A percentile compares a stretch with the other conserved stretches of the same genome.
These are phyloP conservation scores for Eucalyptus cladocalyx DNA, from an alignment of 345 rosid genomes.

Conservation along the genomic window DNA sequence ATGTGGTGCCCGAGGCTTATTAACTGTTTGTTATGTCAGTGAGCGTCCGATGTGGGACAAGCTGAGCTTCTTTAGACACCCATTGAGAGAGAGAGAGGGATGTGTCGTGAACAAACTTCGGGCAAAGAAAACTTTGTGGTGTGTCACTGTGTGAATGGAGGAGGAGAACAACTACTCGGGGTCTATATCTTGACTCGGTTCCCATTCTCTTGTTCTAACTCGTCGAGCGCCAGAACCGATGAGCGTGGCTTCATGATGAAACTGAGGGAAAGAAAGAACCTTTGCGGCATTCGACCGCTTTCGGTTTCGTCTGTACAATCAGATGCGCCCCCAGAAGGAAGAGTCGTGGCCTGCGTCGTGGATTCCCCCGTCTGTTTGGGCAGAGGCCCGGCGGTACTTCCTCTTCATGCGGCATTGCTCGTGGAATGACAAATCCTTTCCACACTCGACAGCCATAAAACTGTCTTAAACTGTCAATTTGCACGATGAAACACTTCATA, in stretches of 20 bases:
- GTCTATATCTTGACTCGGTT: background rate
- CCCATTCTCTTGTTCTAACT: background rate
- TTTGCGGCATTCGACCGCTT: background rate
- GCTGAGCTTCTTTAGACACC: background rate
- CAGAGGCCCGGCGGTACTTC: background rate
- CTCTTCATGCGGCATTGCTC: rapidly evolving
- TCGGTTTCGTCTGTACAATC: background rate
- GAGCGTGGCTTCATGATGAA: background rate
- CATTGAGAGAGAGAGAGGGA: background rate
- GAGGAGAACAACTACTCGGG: background rate
- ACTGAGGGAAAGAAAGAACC: background rate
- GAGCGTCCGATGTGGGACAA: background rate
- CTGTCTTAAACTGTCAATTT: background rate
- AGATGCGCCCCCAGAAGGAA: background rate
- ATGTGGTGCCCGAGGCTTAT: background rate
- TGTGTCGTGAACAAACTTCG: background rate
- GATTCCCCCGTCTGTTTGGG: background rate
- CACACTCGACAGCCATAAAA: background rate
- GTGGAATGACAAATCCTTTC: background rate
- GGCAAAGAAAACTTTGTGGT: background rate
- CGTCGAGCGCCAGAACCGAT: background rate
- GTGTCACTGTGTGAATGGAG: background rate
- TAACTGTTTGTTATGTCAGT: background rate
- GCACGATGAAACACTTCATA: background rate
- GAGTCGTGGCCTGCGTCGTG: background rate